These are phyloP conservation scores for Dactylis glomerata DNA, from an alignment of 176 grass and related monocot species.

Conservation along the genomic window DNA sequence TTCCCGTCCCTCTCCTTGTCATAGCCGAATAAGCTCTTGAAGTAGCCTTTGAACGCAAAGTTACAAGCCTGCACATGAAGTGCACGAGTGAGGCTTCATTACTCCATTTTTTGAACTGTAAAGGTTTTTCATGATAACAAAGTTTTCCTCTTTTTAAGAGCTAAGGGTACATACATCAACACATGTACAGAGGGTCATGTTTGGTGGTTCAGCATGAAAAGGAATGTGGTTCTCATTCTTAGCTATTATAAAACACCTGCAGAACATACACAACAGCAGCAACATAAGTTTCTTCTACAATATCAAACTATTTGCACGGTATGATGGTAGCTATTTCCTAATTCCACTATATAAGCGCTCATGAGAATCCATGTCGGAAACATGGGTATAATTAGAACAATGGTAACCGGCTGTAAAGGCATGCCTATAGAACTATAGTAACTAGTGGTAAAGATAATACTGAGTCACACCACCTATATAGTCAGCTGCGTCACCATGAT, in stretches of 20 bases:
- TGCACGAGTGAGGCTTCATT: background rate
- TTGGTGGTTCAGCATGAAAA: constrained; percentile 11
- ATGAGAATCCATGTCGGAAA: background rate
- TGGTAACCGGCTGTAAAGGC: background rate
- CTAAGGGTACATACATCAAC: constrained; percentile 7
- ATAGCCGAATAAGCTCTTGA: constrained; percentile 66
- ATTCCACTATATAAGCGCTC: background rate
- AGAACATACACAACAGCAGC: background rate
- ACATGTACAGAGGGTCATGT: background rate
- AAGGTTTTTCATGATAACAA: background rate
- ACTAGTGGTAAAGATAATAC: background rate
- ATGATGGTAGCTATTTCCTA: background rate
- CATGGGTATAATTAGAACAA: background rate
- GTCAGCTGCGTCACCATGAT: background rate
- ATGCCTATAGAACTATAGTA: background rate
- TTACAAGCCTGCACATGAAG: constrained; percentile 72
- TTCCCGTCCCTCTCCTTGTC: constrained; percentile 64
- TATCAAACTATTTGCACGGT: background rate
- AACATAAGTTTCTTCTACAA: background rate
- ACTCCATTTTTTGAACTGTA: background rate
- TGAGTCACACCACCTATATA: background rate
- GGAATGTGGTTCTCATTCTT: background rate
- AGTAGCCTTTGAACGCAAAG: constrained; percentile 96
- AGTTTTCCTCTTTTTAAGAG: background rate
- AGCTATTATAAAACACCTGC: constrained; percentile 12